phyloP scores from a whole-genome alignment of 2,329 filamentous ascomycete genomes.

The Huntiella decipiens region DNA sequence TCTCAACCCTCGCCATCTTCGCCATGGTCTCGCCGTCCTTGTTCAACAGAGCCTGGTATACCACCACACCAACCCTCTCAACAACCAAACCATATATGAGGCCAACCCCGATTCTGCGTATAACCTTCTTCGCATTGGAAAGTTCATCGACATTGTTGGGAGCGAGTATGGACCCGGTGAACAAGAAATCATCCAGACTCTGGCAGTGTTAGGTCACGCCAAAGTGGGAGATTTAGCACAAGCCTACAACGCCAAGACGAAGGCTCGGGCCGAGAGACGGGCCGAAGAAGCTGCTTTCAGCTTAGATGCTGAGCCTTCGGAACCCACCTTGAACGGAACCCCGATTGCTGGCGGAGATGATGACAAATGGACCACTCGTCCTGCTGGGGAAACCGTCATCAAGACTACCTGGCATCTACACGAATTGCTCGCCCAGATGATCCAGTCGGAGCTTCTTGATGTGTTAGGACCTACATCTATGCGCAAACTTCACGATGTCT shows the following conservation, averaged over 20 bases:
- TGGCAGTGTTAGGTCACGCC: conserved; percentile 62
- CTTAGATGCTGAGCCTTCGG: conserved; percentile 5
- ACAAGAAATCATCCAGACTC: conserved; percentile 51
- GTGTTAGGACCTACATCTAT: conserved; percentile 39
- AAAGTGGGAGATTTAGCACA: conserved; percentile 51
- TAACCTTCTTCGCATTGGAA: conserved; percentile 60
- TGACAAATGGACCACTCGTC: conserved; percentile 17
- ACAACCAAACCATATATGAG: conserved; percentile 55
- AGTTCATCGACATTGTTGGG: conserved; percentile 59
- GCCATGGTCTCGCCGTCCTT: conserved; percentile 64
- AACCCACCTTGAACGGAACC: conserved; percentile 5
- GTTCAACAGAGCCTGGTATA: conserved; percentile 76
- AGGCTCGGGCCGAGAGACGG: conserved; percentile 14
- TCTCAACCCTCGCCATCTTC: conserved; percentile 55
- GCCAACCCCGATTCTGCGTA: conserved; percentile 68
- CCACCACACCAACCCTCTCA: conserved; percentile 41
- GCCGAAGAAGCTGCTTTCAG: conserved; percentile 12
- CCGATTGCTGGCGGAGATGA: conserved; percentile 14
- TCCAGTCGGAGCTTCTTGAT: conserved; percentile 49
- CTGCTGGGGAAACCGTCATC: conserved; percentile 19
- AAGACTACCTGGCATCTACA: conserved; percentile 30
- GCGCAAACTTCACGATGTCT: conserved; percentile 40
- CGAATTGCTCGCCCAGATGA: conserved; percentile 30
- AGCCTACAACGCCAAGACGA: conserved; percentile 29
- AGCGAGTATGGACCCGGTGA: conserved; percentile 57